These are phyloP conservation scores for Polysphondylium violaceum DNA, from an alignment of 78 protist species.

Conservation along the genomic window DNA sequence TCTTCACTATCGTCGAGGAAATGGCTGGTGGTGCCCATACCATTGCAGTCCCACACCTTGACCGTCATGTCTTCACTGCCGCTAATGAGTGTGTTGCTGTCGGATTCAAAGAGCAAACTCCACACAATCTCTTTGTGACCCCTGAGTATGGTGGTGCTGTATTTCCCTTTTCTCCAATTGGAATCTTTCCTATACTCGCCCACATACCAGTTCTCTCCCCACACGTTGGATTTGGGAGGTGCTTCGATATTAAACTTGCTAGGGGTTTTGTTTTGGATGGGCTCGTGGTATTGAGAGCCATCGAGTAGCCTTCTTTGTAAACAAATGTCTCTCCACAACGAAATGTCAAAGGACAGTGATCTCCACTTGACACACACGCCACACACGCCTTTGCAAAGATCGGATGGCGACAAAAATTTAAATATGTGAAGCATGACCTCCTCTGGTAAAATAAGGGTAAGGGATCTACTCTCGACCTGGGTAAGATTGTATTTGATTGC, in stretches of 20 bases:
- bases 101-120: slow-evolving; percentile 63
- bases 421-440: slow-evolving; percentile 75
- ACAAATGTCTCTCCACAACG: slow-evolving; percentile 66
- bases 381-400: slow-evolving; percentile 61
- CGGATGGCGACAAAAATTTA: slow-evolving; percentile 53
- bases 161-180: slow-evolving; percentile 73
- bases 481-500: slow-evolving; percentile 53
- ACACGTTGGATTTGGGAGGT: background rate
- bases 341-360: slow-evolving; percentile 49
- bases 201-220: slow-evolving; percentile 74
- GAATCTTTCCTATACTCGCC: slow-evolving; percentile 72
- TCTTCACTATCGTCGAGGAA: slow-evolving; percentile 47
- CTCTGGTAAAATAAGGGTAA: slow-evolving; percentile 63
- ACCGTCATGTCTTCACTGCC: slow-evolving; percentile 77
- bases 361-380: slow-evolving; percentile 51
- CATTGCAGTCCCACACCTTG: slow-evolving; percentile 69
- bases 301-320: slow-evolving; percentile 56
- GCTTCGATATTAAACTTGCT: background rate
- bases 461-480: slow-evolving; percentile 5
- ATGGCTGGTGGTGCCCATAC: slow-evolving; percentile 11
- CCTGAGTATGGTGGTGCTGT: slow-evolving; percentile 63
- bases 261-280: background rate
- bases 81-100: slow-evolving; percentile 47
- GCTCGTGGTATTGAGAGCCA: slow-evolving; percentile 18
- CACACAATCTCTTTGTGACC: slow-evolving; percentile 77